Percentiles rank a stretch among this genome's conserved stretches.
These are phyloP conservation scores for Penicillium diatomitis DNA, from an alignment of 495 filamentous ascomycete genomes.

Conservation along the genomic window DNA sequence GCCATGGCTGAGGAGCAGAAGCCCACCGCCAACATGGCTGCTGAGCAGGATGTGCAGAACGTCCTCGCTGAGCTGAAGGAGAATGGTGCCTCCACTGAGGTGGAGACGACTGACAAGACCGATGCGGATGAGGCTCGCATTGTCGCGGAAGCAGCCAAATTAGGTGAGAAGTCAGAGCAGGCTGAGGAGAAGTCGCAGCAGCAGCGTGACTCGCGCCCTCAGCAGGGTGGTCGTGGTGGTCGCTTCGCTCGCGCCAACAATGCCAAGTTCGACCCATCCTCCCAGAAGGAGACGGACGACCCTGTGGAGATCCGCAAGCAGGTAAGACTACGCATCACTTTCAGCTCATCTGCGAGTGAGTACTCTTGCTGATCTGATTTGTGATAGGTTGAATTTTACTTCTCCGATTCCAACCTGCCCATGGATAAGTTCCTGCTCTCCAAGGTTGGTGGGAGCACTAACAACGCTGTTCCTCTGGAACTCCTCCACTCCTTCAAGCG, in stretches of 20 bases:
- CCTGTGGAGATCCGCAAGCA: slow-evolving; percentile 72
- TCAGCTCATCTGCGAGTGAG: background rate
- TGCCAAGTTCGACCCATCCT: slow-evolving; percentile 56
- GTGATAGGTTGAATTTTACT: slow-evolving; percentile 89
- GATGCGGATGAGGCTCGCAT: slow-evolving; percentile 37
- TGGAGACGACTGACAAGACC: slow-evolving; percentile 23
- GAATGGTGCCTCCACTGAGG: slow-evolving; percentile 5
- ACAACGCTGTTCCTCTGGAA: slow-evolving; percentile 68
- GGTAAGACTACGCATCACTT: slow-evolving; percentile 26
- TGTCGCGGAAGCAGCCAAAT: slow-evolving; percentile 36
- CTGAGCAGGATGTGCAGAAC: slow-evolving; percentile 40
- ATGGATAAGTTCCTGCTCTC: slow-evolving; percentile 78
- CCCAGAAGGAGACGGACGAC: slow-evolving; percentile 57
- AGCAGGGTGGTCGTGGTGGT: slow-evolving; percentile 11
- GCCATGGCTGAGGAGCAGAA: slow-evolving; percentile 38
- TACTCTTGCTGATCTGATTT: background rate
- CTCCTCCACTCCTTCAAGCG: slow-evolving; percentile 78
- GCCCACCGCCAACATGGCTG: slow-evolving; percentile 29
- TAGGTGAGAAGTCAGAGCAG: slow-evolving; percentile 35
- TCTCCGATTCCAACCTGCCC: slow-evolving; percentile 84
- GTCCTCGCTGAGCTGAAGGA: slow-evolving; percentile 40
- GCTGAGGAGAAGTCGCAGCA: slow-evolving; percentile 24
- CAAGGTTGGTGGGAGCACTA: slow-evolving; percentile 63
- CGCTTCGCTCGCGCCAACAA: slow-evolving; percentile 27
- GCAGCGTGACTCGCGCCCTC: slow-evolving; percentile 16